Evolutionary conservation across 441 rosid genomes (phyloP).

Genomic region (Euphorbia schlechtendalii): DNA sequence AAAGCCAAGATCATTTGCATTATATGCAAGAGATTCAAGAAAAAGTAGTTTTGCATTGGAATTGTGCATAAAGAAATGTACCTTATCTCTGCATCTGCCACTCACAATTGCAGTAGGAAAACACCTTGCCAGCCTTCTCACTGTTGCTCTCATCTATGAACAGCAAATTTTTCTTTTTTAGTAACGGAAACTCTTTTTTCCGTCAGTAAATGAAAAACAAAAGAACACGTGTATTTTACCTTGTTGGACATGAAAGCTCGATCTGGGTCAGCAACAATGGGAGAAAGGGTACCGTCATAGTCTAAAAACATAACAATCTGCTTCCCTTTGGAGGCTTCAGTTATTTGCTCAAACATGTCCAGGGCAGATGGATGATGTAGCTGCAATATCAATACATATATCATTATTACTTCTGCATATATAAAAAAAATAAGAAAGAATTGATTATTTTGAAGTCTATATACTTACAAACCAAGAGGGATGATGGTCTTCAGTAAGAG

Average conservation of each 20-base stretch:
- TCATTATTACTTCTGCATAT: too few species aligned
- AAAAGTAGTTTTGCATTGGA: too few species aligned
- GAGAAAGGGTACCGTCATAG: conserved; percentile 92
- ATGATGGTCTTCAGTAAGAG: conserved; percentile 36
- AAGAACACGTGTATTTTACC: conserved; percentile 26
- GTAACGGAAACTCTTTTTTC: too few species aligned
- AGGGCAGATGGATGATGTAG: conserved; percentile 78
- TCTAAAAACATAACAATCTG: conserved; percentile 90
- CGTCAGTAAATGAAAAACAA: too few species aligned
- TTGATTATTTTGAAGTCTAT: too few species aligned
- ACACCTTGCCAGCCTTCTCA: conserved; percentile 52
- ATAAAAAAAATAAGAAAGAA: too few species aligned
- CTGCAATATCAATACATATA: conserved; percentile 24
- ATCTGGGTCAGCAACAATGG: conserved; percentile 86
- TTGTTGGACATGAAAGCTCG: conserved; percentile 85
- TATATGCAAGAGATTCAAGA: neutral
- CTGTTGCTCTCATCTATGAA: conserved; percentile 73
- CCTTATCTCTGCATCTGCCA: conserved; percentile 95
- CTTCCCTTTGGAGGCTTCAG: conserved; percentile 64
- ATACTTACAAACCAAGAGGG: conserved; percentile 61
- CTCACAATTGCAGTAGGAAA: conserved; percentile 92
- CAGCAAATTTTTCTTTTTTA: neutral
- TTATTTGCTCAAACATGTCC: conserved; percentile 65
- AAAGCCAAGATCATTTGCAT: neutral
- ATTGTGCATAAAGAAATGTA: too few species aligned